A percentile compares a stretch with the other conserved stretches of the same genome.
phyloP scores from a whole-genome alignment of 495 filamentous ascomycete genomes.

The Xylaria longipes region DNA sequence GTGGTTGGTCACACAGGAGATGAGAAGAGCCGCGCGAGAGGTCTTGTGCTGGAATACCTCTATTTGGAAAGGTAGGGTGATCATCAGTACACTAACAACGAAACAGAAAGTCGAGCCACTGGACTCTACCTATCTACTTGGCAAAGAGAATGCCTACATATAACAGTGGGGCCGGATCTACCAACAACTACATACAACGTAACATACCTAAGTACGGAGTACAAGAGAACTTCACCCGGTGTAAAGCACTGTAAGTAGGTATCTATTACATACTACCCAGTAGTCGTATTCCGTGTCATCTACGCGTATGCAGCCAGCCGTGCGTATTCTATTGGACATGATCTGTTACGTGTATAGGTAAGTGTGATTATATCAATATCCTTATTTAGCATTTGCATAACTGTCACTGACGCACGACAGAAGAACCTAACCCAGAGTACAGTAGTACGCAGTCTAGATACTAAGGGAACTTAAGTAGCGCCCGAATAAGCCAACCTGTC shows the following conservation, averaged over 20 bases:
- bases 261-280: too few species aligned
- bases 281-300: background rate
- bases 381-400: background rate
- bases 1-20: slow-evolving; percentile 5
- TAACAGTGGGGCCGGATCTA: background rate
- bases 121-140: background rate
- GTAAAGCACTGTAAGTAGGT: background rate
- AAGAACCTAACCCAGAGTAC: background rate
- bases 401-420: background rate
- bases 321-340: too few species aligned
- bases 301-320: background rate
- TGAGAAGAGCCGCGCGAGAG: background rate
- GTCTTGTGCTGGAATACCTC: background rate
- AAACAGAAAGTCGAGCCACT: background rate
- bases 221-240: background rate
- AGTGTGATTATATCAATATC: background rate
- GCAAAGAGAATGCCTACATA: background rate
- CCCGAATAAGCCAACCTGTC: background rate
- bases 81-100: background rate
- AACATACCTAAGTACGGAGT: too few species aligned
- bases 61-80: background rate
- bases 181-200: background rate
- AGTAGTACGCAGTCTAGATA: slow-evolving; percentile 5
- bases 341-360: background rate
- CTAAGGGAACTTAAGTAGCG: background rate